Base-by-base conservation (phyloP, 805 yeast genomes). In the Jamesozyma spencerorum region DNA sequence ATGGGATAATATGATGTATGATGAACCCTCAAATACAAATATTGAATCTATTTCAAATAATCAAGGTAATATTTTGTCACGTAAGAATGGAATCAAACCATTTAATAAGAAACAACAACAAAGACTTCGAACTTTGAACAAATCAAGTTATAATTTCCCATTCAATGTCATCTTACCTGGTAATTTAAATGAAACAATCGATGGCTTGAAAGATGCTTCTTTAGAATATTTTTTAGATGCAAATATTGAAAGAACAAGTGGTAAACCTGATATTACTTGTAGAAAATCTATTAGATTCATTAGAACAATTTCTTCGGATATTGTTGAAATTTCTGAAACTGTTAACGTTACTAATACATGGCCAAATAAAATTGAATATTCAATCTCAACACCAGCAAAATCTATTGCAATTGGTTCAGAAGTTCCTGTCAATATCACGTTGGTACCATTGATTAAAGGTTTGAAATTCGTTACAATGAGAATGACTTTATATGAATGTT, bases 331-430 rank as follows among this genome's bases (percentile, higher is more conserved):
- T 18, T 73, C 94, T 0, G 97, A 90, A 60, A 85, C 97, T 0
- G 84, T 88, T 51, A 85, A 94, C 0, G 94, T 90, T 26, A 95
- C 87, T 55, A 90, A 90, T 58, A 80, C 88, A 1, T 90, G 97
- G 97, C 97, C 97, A 2, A 68, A 78, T 35, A 92, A 92, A 57
- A 85, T 90, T 26, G 97, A 90, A 54, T 90, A 90, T 59, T 74
- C 86, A 2, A 77, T 92, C 44, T 81, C 85, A 39, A 79, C 85
- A 5, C 97, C 97, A 0, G 71, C 85, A 19, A 81, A 85, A 53
- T 95, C 97, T 0, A 74, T 86, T 18, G 94, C 97, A 0, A 79
- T 92, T 33, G 98, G 98, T 1, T 79, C 95, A 0, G 65, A 75
- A 0, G 68, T 82, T 5, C 83, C 85, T 2, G 71, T 90, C 5